These are phyloP conservation scores for Ceriops tagal DNA, from an alignment of 345 rosid species.

Conservation along the genomic window DNA sequence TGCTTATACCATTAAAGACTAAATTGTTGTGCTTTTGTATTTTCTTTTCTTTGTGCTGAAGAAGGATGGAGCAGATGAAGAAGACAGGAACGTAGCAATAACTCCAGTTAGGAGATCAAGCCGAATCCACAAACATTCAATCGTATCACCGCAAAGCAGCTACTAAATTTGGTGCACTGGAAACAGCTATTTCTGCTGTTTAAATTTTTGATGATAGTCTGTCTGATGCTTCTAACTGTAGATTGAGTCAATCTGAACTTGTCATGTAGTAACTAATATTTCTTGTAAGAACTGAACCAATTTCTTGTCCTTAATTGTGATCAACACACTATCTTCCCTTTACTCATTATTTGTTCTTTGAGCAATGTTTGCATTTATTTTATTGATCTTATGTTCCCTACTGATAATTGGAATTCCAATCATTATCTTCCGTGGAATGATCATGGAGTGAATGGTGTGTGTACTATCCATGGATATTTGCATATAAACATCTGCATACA, in stretches of 20 bases:
- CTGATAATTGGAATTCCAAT: too few species aligned
- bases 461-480: too few species aligned
- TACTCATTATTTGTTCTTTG: too few species aligned
- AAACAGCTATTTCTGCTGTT: constrained; percentile 33
- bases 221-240: background rate
- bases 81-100: constrained; percentile 7
- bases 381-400: too few species aligned
- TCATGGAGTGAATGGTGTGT: too few species aligned
- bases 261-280: background rate
- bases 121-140: constrained; percentile 30
- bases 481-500: too few species aligned
- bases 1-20: background rate
- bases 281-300: background rate
- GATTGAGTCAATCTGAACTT: constrained; percentile 2
- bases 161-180: background rate
- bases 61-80: constrained; percentile 24
- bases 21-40: background rate
- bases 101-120: constrained; percentile 50
- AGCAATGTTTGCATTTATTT: too few species aligned
- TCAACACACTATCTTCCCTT: background rate
- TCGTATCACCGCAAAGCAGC: constrained; percentile 28
- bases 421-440: too few species aligned
- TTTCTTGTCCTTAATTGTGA: background rate
- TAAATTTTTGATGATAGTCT: background rate
- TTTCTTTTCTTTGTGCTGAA: constrained; percentile 18